Base-by-base conservation (phyloP, 345 rosid genomes). In the Clausena lansium region DNA sequence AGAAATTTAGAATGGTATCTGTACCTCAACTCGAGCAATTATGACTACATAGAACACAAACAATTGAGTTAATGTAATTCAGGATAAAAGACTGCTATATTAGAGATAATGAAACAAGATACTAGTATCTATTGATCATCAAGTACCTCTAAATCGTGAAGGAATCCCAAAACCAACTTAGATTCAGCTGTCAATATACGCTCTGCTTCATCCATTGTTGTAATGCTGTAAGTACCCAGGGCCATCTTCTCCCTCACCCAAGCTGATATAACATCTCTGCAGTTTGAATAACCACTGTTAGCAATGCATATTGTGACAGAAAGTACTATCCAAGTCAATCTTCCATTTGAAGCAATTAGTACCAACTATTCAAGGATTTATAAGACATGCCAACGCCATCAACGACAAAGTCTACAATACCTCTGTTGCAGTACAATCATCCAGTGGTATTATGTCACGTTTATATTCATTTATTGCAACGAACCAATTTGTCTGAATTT, bases 181-280 rank as follows among this genome's bases (percentile, higher is more conserved):
- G 87, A 71, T 72, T 84, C 80, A 64, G 70, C 63, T 38, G 77
- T 45, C 60, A 83, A 71, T 65, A 83, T 68, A 57, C 79, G 79
- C 57, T 70, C 74, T 25, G 89, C 89, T 68, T 88, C 84, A 60
- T 85, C 78, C 74, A 52, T 71, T 35, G 84, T 83, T 63, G 84
- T 80, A 50, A 84, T 78, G 71, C 77, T 84, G 74, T 73, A 75
- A 77, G 81, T 64, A 74, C 83, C 77, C 22, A 83, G 71, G 36
- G 78, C 76, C 52, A 85, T 80, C 80, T 79, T 85, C 84, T 75
- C 77, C 81, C 81, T 79, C 72, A 87, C 74, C 87, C 87, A 87
- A 79, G 81, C 65, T 10, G 81, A 83, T 68, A 89, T 83, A 41
- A 82, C 84, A 67, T 82, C 83, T 73, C 91, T 87, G 68, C 57